Percentiles rank a stretch among this genome's conserved stretches.
Evolutionary conservation across 495 filamentous ascomycete species (phyloP).

Genomic region (Filosporella fistucella): DNA sequence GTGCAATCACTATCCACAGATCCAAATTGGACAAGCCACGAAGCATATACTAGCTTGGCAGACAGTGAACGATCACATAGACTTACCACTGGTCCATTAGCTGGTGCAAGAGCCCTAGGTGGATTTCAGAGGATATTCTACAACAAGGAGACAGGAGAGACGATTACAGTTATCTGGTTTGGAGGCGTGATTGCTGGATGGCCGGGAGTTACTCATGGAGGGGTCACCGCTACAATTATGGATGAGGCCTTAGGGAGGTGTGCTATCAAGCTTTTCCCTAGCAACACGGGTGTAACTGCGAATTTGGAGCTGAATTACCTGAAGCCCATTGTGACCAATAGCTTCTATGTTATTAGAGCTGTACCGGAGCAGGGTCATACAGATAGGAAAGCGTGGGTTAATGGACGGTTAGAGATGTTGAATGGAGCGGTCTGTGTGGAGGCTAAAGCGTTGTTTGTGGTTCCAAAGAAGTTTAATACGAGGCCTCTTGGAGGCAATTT

Average conservation of each 20-base stretch:
- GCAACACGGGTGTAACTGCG: constrained; percentile 50
- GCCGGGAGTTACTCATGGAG: constrained; percentile 77
- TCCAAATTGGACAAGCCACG: constrained; percentile 47
- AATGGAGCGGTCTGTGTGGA: constrained; percentile 49
- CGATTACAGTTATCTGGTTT: constrained; percentile 54
- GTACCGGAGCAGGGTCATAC: constrained; percentile 39
- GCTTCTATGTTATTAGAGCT: constrained; percentile 63
- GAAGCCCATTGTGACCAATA: constrained; percentile 47
- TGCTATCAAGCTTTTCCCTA: constrained; percentile 36
- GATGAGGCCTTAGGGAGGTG: constrained; percentile 60
- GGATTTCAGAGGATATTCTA: constrained; percentile 45
- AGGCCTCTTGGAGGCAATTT: constrained; percentile 2
- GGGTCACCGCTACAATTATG: constrained; percentile 63
- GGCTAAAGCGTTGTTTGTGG: constrained; percentile 61
- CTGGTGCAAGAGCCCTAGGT: constrained; percentile 37
- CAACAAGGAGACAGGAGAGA: constrained; percentile 34
- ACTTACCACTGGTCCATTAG: constrained; percentile 37
- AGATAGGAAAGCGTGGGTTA: constrained; percentile 60
- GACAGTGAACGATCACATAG: constrained; percentile 26
- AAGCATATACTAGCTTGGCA: constrained; percentile 49
- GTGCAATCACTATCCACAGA: constrained; percentile 47
- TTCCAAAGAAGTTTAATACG: constrained; percentile 18
- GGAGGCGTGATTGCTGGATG: constrained; percentile 61
- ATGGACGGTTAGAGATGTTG: constrained; percentile 46
- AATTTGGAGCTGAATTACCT: constrained; percentile 62